Percentiles rank a stretch among this genome's conserved stretches.
Evolutionary conservation across 352 stramenopile genomes (phyloP).

Genomic region (Ophiocytium majus): DNA sequence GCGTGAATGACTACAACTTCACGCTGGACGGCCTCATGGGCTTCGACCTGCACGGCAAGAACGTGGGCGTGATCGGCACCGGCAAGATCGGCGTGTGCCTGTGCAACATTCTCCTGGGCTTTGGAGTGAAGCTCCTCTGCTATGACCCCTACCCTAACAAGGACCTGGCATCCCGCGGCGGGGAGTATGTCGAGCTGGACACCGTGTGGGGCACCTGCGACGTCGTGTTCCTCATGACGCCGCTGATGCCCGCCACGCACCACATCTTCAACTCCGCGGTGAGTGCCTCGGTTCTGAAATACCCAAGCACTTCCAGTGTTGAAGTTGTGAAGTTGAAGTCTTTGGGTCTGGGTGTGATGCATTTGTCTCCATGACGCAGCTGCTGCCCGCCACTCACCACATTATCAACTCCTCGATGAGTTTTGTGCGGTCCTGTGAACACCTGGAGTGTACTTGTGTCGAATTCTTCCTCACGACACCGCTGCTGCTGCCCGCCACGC

Average conservation of each 20-base stretch:
- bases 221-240: constrained; percentile 49
- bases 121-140: constrained; percentile 65
- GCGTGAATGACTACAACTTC: constrained; percentile 72
- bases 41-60: constrained; percentile 62
- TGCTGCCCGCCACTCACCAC: constrained; percentile 50
- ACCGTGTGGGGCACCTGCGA: constrained; percentile 38
- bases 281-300: no score
- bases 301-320: no score
- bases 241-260: constrained; percentile 45
- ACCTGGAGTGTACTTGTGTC: constrained; percentile 31
- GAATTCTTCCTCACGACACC: constrained; percentile 48
- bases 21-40: constrained; percentile 59
- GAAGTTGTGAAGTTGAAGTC: no score
- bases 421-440: no score
- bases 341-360: no score
- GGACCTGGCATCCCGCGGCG: constrained; percentile 29
- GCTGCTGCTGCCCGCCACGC: constrained; percentile 48
- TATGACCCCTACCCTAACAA: constrained; percentile 62
- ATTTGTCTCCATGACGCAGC: constrained; percentile 44
- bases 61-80: constrained; percentile 30
- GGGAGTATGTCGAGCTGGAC: constrained; percentile 47
- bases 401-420: constrained; percentile 41
- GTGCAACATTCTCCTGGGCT: constrained; percentile 59
- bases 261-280: constrained; percentile 50
- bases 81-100: constrained; percentile 61